phyloP scores from a whole-genome alignment of 306 rosid species.

The Sindora glabra region DNA sequence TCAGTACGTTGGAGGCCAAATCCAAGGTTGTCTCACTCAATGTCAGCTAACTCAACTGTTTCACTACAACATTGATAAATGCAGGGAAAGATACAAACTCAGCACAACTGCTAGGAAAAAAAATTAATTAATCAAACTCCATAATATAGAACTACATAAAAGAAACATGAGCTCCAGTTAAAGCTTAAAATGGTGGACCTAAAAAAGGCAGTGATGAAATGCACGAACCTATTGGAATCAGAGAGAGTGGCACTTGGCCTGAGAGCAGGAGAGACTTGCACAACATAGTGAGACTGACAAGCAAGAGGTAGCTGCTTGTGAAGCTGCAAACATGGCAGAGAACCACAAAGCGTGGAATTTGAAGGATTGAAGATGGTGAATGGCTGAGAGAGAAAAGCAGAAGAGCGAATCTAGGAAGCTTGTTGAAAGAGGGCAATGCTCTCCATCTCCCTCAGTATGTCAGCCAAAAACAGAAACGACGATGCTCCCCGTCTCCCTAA shows the following conservation, averaged over 20 bases:
- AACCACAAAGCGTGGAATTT: too few relatives aligned
- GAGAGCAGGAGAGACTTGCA: constrained; percentile 25
- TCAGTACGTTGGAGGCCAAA: constrained; percentile 71
- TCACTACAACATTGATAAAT: constrained; percentile 23
- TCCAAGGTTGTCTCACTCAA: constrained; percentile 93
- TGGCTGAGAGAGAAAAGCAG: constrained; percentile 5
- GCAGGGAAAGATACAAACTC: not conserved
- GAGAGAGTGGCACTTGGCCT: constrained; percentile 35
- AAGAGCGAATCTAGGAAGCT: constrained; percentile 25
- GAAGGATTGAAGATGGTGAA: constrained; percentile 8
- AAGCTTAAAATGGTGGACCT: not conserved
- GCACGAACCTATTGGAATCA: constrained; percentile 32
- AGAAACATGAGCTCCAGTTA: too few relatives aligned
- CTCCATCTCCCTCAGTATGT: constrained; percentile 40
- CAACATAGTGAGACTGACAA: constrained; percentile 16
- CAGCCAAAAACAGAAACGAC: not conserved
- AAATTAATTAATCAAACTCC: not conserved
- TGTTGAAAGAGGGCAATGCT: constrained; percentile 51
- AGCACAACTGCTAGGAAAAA: not conserved
- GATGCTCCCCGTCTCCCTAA: too few relatives aligned
- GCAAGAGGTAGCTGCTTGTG: constrained; percentile 42
- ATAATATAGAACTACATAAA: not conserved
- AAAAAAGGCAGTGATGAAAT: not conserved
- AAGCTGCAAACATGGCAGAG: constrained; percentile 22
- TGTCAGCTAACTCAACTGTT: constrained; percentile 44